Conservation (phyloP, 768 basidiomycete species). For the Psilocybe sp. region DNA sequence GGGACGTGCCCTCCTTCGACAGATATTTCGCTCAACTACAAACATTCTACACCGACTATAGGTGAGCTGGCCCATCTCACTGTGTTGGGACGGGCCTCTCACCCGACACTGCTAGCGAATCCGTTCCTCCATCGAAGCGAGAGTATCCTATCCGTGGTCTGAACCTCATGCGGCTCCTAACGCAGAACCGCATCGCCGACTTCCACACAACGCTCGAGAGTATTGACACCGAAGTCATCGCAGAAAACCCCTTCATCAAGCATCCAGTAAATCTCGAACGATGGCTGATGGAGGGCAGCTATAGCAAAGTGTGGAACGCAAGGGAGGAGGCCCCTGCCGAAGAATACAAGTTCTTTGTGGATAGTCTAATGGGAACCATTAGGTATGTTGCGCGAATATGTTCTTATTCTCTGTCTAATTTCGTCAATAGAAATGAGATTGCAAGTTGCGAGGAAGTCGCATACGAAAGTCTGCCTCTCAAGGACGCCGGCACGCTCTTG, state of each 20-base stretch:
- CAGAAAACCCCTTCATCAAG: constrained; percentile 68
- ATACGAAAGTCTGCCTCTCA: constrained; percentile 86
- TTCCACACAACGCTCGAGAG: constrained; percentile 97
- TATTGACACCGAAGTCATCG: constrained; percentile 67
- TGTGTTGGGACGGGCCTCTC: background rate
- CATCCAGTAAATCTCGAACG: constrained; percentile 91
- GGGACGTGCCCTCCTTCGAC: constrained; percentile 90
- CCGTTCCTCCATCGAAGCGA: constrained; percentile 79
- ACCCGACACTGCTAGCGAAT: constrained; percentile 38
- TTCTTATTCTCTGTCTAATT: background rate
- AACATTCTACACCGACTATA: constrained; percentile 85
- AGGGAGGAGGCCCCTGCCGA: constrained; percentile 89
- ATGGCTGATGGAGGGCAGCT: constrained; percentile 98
- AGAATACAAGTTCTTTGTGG: constrained; percentile 93
- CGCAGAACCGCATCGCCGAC: constrained; percentile 94
- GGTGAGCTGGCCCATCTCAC: constrained; percentile 34
- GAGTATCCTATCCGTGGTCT: constrained; percentile 90
- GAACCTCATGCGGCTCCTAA: constrained; percentile 91
- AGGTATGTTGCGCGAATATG: constrained; percentile 44
- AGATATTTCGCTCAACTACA: constrained; percentile 92
- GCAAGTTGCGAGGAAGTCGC: constrained; percentile 95
- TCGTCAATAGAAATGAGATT: constrained; percentile 78
- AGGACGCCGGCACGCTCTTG: constrained; percentile 85
- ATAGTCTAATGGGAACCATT: constrained; percentile 92
- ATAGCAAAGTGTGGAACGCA: constrained; percentile 97